Base-by-base conservation (phyloP, 176 grass and related monocot species). In the Triticum turgidum region DNA sequence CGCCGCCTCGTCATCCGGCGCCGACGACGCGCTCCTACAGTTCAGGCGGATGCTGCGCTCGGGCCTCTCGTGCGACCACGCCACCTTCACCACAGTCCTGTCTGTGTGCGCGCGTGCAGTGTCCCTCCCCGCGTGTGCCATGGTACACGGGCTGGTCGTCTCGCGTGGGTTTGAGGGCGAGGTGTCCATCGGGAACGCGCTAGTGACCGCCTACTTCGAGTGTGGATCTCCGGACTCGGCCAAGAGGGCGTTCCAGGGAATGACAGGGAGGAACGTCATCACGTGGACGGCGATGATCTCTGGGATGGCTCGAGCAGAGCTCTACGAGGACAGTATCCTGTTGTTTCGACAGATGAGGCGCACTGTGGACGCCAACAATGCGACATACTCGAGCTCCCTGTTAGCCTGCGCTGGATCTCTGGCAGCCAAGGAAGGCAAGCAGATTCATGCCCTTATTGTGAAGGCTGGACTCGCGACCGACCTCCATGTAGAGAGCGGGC, bases 231-330 rank as follows among this genome's bases (percentile, higher is more conserved):
- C 86, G 0, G 72, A 9, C 25, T 89, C 78, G 0, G 91, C 96
- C 35, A 78, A 78, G 14, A 86, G 56, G 79, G 84, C 83, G 82
- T 98, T 98, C 33, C 42, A 73, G 6, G 65, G 64, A n/a, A 90
- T 94, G 86, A 21, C 5, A 1, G 86, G 87, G 3, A 91, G 87
- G 86, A 98, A 98, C 30, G 88, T 94, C 63, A 85, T 98, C 74
- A 95, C 93, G 4, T 95, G 96, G 96, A 95, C 96, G 4, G 93
- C 93, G 0, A 92, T 98, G 88, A 65, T 98, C 72, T 98, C 91
- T 0, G 96, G 96, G 27, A 85, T 94, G 88, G 91, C 93, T 14
- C 86, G 88, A 13, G 82, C 76, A 12, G 68, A 84, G 63, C 82
- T 89, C 10, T 91, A 84, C 42, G 78, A 76, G 38, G 80, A 96